Base-by-base conservation (phyloP, 2,329 filamentous ascomycete species). In the Diaporthe capsici region DNA sequence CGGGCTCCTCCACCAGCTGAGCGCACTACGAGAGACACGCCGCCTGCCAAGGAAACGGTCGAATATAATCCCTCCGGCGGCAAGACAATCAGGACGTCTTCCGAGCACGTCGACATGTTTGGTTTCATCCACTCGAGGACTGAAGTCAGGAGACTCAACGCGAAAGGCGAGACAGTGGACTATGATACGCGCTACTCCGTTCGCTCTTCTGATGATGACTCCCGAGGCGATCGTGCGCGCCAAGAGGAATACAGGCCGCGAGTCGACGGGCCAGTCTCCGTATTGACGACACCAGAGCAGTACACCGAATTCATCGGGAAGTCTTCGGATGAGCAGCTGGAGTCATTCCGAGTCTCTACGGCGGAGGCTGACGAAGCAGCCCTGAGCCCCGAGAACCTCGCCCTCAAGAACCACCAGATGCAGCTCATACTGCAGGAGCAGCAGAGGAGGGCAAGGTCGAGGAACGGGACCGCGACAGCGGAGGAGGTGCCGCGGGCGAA, bases 91-190 rank as follows among this genome's bases (percentile, higher is more conserved):
- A 81, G 82, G 74, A 83, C 82, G 2, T 85, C 82, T 37, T 82
- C 86, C 6, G 85, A 88, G 76, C 83, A 85, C 70, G 82, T 86
- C 6, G 87, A 89, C 78, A 78, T 80, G 10, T 84, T 83, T 70
- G 87, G 87, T 44, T 85, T 87, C 77, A 78, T 84, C 17, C 86
- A 87, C 75, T 83, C 82, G 71, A 87, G 84, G 78, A 83, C 83
- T 12, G 85, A 84, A 9, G 82, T 84, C 37, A 85, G 82, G 76
- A 85, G 81, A 10, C 79, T 86, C 12, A 85, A 88, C 53, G 81
- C 82, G 28, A 79, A 87, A 10, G 87, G 87, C 60, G 82, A 83
- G 17, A 83, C 87, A 74, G 80, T 88, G 22, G 82, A 84, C 47
- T 83, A 80, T 9, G 81, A 84, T 77, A 86, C 84, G 0, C 80